Evolutionary conservation across 805 yeast species (phyloP).

Genomic region (Candida ficus): DNA sequence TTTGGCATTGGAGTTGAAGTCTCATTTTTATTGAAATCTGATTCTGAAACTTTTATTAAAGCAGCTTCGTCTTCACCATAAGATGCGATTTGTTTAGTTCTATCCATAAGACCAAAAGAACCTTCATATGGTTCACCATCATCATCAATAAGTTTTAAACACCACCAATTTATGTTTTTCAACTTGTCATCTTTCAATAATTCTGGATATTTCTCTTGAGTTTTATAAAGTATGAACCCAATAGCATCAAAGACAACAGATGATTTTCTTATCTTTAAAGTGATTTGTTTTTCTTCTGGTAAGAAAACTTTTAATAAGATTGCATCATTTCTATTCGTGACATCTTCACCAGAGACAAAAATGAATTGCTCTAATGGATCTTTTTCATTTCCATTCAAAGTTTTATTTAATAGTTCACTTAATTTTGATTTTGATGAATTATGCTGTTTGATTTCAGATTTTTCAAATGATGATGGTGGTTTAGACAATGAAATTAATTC

Average conservation of each 20-base stretch:
- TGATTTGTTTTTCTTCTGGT: conserved; percentile 22
- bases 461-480: conserved; percentile 1
- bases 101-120: conserved; percentile 81
- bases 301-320: conserved; percentile 23
- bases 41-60: conserved; percentile 51
- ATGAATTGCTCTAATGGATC: conserved; percentile 41
- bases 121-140: conserved; percentile 90
- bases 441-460: conserved; percentile 4
- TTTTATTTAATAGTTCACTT: conserved; percentile 40
- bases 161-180: conserved; percentile 64
- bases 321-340: conserved; percentile 15
- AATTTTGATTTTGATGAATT: conserved; percentile 28
- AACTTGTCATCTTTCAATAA: not conserved
- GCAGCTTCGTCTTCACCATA: conserved; percentile 84
- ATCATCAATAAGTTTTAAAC: conserved; percentile 80
- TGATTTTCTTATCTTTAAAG: conserved; percentile 27
- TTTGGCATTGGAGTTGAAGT: conserved; percentile 47
- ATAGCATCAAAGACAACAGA: conserved; percentile 49
- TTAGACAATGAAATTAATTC: not conserved
- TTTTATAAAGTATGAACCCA: conserved; percentile 42
- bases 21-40: conserved; percentile 43
- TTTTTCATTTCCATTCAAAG: conserved; percentile 15
- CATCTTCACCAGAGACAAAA: conserved; percentile 31
- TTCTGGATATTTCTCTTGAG: conserved; percentile 8
- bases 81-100: conserved; percentile 58